phyloP scores from a whole-genome alignment of 1,139 yeast genomes.

The Blastobotrys malaysiensis region DNA sequence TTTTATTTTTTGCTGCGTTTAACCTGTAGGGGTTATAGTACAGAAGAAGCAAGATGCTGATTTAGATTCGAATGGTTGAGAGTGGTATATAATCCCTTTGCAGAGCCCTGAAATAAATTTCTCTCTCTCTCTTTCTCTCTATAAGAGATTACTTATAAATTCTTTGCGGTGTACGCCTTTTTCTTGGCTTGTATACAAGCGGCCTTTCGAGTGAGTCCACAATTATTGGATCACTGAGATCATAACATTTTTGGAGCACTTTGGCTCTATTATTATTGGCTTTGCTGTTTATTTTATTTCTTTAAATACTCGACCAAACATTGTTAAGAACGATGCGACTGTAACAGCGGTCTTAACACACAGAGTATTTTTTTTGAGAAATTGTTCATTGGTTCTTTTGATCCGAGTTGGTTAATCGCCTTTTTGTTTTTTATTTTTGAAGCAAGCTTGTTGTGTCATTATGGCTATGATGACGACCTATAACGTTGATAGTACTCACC shows the following conservation, averaged over 20 bases:
- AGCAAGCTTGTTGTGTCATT: neutral
- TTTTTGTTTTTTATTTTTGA: neutral
- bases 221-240: neutral
- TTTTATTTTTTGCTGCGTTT: constrained; percentile 5
- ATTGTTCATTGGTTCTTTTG: neutral
- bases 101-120: neutral
- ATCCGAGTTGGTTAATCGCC: neutral
- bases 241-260: neutral
- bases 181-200: neutral
- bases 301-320: neutral
- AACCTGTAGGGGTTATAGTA: neutral
- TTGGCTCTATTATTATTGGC: neutral
- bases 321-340: neutral
- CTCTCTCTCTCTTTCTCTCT: neutral
- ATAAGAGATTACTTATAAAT: neutral
- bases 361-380: neutral
- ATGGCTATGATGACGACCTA: neutral
- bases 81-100: neutral
- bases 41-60: neutral
- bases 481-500: neutral
- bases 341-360: neutral
- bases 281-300: neutral
- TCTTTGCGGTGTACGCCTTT: neutral
- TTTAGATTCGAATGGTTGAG: neutral
- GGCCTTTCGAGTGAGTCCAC: neutral